Evolutionary conservation across 495 filamentous ascomycete genomes (phyloP).

Genomic region (Corynascus novoguineensis): DNA sequence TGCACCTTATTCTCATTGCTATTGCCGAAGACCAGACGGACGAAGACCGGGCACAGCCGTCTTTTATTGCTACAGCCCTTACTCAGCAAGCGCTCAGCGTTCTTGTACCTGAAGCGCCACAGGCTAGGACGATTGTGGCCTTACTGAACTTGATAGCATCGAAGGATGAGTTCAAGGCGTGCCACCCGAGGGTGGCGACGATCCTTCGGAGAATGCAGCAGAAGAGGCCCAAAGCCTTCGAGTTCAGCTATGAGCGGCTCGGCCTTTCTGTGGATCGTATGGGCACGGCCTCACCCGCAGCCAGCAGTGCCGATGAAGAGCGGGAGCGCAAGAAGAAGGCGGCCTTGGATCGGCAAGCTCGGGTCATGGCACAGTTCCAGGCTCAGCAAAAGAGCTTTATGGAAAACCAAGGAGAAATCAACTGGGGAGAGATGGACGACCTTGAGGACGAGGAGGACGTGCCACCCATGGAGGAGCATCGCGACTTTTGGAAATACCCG

Average conservation of each 20-base stretch:
- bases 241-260: conserved; percentile 48
- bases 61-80: conserved; percentile 66
- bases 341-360: conserved; percentile 80
- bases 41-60: conserved; percentile 50
- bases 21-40: conserved; percentile 68
- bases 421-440: conserved; percentile 74
- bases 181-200: conserved; percentile 76
- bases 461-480: conserved; percentile 56
- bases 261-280: conserved; percentile 50
- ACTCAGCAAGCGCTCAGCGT: conserved; percentile 53
- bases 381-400: conserved; percentile 93
- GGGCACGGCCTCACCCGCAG: conserved; percentile 50
- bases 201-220: conserved; percentile 85
- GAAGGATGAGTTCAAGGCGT: conserved; percentile 68
- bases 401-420: conserved; percentile 73
- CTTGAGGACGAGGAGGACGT: conserved; percentile 61
- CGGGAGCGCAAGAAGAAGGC: conserved; percentile 82
- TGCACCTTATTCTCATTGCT: conserved; percentile 81
- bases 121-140: conserved; percentile 62
- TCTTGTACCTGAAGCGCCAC: conserved; percentile 44
- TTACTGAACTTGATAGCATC: conserved; percentile 68
- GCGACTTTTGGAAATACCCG: conserved; percentile 88
- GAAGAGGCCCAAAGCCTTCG: conserved; percentile 65
- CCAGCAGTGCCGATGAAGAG: conserved; percentile 57
- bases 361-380: conserved; percentile 95